Conservation (phyloP, 2,329 filamentous ascomycete species). For the Neonectria punicea region DNA sequence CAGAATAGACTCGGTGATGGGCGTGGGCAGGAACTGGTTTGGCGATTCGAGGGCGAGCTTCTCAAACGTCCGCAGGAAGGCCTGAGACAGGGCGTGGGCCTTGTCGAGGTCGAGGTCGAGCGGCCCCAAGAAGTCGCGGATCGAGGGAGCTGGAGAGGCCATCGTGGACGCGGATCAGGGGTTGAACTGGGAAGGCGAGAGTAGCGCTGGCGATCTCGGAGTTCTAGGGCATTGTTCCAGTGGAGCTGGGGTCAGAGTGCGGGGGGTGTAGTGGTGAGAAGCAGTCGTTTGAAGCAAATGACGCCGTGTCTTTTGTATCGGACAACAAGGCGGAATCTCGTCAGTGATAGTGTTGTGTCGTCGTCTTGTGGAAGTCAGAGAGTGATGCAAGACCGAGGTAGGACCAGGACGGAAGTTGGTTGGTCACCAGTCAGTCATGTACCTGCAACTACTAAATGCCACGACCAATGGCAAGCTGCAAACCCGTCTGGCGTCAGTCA, state of each 20-base stretch:
- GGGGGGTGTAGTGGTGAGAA: background rate
- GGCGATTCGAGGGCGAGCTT: slow-evolving; percentile 62
- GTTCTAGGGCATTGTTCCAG: slow-evolving; percentile 8
- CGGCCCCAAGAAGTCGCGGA: slow-evolving; percentile 61
- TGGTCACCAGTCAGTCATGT: background rate
- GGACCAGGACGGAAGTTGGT: background rate
- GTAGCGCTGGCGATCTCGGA: background rate
- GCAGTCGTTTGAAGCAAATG: background rate
- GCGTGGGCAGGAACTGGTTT: slow-evolving; percentile 69
- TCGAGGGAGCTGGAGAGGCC: slow-evolving; percentile 26
- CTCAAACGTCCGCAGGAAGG: slow-evolving; percentile 59
- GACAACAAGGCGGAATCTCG: background rate
- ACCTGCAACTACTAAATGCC: background rate
- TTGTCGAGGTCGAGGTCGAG: slow-evolving; percentile 59
- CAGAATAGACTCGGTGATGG: slow-evolving; percentile 69
- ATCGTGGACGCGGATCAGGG: slow-evolving; percentile 20
- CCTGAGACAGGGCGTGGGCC: slow-evolving; percentile 58
- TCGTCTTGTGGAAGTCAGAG: slow-evolving; percentile 1
- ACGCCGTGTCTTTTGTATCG: background rate
- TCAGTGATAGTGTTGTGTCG: background rate
- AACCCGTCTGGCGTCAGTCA: background rate
- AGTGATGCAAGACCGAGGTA: background rate
- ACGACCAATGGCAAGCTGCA: slow-evolving; percentile 8
- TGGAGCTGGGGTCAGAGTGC: background rate
- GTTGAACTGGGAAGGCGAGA: background rate